A percentile compares a stretch with the other conserved stretches of the same genome.
Evolutionary conservation across 306 rosid species (phyloP).

Genomic region (Styphnolobium japonicum): DNA sequence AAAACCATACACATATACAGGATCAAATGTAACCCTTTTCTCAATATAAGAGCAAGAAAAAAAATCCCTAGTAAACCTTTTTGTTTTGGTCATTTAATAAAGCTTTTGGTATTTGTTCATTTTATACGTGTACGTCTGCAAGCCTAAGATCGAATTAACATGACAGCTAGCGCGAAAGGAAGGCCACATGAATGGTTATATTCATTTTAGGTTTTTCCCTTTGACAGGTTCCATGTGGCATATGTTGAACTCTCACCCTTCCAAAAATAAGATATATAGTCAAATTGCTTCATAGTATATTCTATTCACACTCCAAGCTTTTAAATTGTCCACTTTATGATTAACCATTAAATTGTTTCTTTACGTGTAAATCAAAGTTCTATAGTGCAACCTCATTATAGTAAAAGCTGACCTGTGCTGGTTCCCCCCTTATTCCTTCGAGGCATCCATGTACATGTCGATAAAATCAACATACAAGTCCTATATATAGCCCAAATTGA

Average conservation of each 20-base stretch:
- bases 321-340: neutral
- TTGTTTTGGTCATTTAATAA: too few relatives aligned
- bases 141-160: too few relatives aligned
- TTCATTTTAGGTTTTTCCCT: too few relatives aligned
- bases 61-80: too few relatives aligned
- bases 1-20: too few relatives aligned
- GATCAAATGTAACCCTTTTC: too few relatives aligned
- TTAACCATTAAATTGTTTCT: neutral
- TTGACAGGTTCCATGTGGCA: neutral
- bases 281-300: neutral
- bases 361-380: neutral
- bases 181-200: too few relatives aligned
- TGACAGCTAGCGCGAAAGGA: too few relatives aligned
- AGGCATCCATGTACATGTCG: neutral
- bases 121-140: too few relatives aligned
- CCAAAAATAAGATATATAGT: neutral
- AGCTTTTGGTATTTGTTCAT: too few relatives aligned
- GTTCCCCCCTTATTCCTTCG: neutral
- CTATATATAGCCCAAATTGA: neutral
- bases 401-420: conserved; percentile 32
- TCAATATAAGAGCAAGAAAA: too few relatives aligned
- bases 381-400: neutral
- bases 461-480: conserved; percentile 1
- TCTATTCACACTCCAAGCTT: neutral
- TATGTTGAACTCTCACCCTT: neutral